phyloP scores from a whole-genome alignment of 2,329 filamentous ascomycete genomes.

The Dactylella cylindrospora region DNA sequence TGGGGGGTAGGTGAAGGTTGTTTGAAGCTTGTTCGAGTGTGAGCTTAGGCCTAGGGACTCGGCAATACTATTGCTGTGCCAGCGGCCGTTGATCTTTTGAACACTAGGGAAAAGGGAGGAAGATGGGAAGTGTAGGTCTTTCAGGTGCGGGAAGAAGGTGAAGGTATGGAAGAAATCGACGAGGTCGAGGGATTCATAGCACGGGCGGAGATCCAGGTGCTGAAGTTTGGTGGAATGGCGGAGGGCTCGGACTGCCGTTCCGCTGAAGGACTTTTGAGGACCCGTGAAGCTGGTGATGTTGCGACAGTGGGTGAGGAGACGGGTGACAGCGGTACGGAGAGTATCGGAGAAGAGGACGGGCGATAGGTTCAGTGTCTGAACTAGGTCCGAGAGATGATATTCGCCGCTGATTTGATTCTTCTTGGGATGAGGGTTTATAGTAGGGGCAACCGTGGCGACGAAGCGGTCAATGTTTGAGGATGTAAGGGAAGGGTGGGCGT shows the following conservation, averaged over 20 bases:
- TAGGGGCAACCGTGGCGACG: slow-evolving; percentile 45
- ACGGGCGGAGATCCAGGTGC: slow-evolving; percentile 46
- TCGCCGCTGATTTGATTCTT: slow-evolving; percentile 15
- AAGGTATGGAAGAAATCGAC: slow-evolving; percentile 46
- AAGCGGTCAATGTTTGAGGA: slow-evolving; percentile 47
- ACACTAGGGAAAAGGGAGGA: slow-evolving; percentile 18
- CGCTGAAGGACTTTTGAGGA: slow-evolving; percentile 32
- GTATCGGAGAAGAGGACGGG: slow-evolving; percentile 43
- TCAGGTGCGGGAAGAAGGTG: slow-evolving; percentile 44
- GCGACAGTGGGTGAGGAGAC: slow-evolving; percentile 46
- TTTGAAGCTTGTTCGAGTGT: slow-evolving; percentile 28
- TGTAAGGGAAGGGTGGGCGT: slow-evolving; percentile 46
- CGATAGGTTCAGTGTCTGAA: slow-evolving; percentile 47
- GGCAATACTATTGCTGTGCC: slow-evolving; percentile 1
- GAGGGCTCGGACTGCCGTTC: slow-evolving; percentile 24
- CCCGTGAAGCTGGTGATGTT: slow-evolving; percentile 30
- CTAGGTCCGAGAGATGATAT: slow-evolving; percentile 45
- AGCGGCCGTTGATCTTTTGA: slow-evolving; percentile 5
- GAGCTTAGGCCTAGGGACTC: slow-evolving; percentile 12
- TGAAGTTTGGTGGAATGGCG: slow-evolving; percentile 30
- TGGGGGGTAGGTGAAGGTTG: slow-evolving; percentile 43
- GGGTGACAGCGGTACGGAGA: slow-evolving; percentile 46
- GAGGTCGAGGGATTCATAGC: slow-evolving; percentile 46
- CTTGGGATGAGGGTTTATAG: slow-evolving; percentile 24
- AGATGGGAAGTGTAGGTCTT: slow-evolving; percentile 47